Evolutionary conservation across 495 filamentous ascomycete genomes (phyloP).

Genomic region (Talaromyces liani): DNA sequence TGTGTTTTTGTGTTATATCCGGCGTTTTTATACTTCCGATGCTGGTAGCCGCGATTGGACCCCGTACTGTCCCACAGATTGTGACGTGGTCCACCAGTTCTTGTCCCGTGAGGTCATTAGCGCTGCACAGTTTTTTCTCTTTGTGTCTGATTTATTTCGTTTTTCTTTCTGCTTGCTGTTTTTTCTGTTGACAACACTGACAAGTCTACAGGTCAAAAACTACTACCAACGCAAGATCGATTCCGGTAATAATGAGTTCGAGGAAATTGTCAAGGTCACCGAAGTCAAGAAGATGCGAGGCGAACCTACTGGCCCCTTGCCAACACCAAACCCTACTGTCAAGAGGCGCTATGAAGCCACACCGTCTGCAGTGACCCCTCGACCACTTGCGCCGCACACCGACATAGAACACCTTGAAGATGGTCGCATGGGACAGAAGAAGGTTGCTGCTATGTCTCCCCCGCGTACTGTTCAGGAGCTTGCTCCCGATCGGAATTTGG

Average conservation of each 20-base stretch:
- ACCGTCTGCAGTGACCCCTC: conserved; percentile 48
- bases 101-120: conserved; percentile 1
- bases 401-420: conserved; percentile 50
- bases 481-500: conserved; percentile 26
- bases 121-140: conserved; percentile 2
- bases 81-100: background rate
- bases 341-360: conserved; percentile 52
- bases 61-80: background rate
- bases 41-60: background rate
- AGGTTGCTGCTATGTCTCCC: conserved; percentile 20
- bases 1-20: background rate
- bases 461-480: conserved; percentile 23
- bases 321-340: conserved; percentile 49
- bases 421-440: conserved; percentile 39
- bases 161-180: background rate
- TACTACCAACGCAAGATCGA: conserved; percentile 77
- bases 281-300: conserved; percentile 63
- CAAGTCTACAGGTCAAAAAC: conserved; percentile 69
- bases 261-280: conserved; percentile 58
- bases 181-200: conserved; percentile 18
- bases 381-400: conserved; percentile 53
- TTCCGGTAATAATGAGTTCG: conserved; percentile 58
- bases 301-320: conserved; percentile 62
- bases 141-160: conserved; percentile 14
- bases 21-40: background rate